Conservation (phyloP, 1,284 basidiomycete genomes). For the Testicularia cyperi region DNA sequence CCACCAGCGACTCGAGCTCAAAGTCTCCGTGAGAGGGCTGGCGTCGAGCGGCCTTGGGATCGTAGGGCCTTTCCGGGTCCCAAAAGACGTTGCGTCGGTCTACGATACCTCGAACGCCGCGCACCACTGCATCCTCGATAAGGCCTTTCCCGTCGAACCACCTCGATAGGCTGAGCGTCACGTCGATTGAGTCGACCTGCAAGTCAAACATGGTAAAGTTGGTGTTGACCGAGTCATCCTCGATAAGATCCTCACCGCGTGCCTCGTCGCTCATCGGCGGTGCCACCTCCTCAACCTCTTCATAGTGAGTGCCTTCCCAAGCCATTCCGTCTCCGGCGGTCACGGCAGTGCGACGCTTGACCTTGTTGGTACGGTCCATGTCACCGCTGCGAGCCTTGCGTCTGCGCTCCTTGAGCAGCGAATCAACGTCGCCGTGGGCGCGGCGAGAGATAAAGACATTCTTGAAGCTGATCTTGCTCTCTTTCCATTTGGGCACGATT, state of each 20-base stretch:
- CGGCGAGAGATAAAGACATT: conserved; percentile 92
- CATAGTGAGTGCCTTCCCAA: conserved; percentile 52
- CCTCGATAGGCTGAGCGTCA: conserved; percentile 84
- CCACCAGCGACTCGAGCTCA: conserved; percentile 80
- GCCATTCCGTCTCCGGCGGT: conserved; percentile 54
- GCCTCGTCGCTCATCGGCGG: conserved; percentile 49
- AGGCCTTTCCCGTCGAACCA: conserved; percentile 97
- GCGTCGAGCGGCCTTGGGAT: conserved; percentile 80
- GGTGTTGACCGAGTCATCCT: conserved; percentile 45
- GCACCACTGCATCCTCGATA: conserved; percentile 83
- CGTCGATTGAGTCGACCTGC: conserved; percentile 80
- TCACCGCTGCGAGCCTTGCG: conserved; percentile 8
- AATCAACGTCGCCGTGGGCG: conserved; percentile 62
- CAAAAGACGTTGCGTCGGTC: conserved; percentile 87
- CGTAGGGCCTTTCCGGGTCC: conserved; percentile 75
- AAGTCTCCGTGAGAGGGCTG: conserved; percentile 78
- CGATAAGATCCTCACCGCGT: conserved; percentile 35
- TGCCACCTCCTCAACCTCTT: conserved; percentile 52
- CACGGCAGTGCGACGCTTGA: conserved; percentile 32
- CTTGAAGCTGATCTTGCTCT: conserved; percentile 90
- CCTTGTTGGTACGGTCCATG: conserved; percentile 13
- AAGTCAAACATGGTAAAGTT: conserved; percentile 60
- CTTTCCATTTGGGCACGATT: conserved; percentile 96
- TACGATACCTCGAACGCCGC: conserved; percentile 88
- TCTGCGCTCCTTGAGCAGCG: conserved; percentile 29